Evolutionary conservation across 129 eudicot species (phyloP).

Genomic region (Artemisia argyi): DNA sequence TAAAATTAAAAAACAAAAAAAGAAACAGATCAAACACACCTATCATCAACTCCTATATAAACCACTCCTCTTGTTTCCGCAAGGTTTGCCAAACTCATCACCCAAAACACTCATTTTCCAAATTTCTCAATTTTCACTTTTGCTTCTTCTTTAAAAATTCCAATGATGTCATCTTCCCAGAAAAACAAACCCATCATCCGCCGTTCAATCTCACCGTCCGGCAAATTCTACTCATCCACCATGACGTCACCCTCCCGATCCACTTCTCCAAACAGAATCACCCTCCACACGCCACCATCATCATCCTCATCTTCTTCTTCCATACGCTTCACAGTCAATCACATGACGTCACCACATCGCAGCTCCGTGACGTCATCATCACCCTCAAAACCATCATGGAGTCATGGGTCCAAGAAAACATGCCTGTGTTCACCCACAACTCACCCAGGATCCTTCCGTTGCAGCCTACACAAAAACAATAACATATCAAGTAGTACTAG

Average conservation of each 20-base stretch:
- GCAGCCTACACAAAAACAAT: constrained; percentile 56
- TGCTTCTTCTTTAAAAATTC: no score
- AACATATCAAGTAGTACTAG: not conserved
- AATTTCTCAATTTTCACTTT: no score
- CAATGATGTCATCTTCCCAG: constrained; percentile 43
- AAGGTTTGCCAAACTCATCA: constrained; percentile 45
- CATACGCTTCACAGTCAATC: no score
- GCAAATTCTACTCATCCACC: constrained; percentile 57
- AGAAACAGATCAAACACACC: constrained; percentile 5
- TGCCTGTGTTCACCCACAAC: constrained; percentile 88
- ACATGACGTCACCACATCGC: constrained; percentile 42
- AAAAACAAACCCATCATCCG: constrained; percentile 29
- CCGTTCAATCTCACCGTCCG: constrained; percentile 48
- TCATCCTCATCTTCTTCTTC: no score
- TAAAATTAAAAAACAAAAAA: no score
- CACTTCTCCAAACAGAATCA: constrained; percentile 36
- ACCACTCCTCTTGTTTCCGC: constrained; percentile 9
- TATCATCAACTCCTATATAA: constrained; percentile 28
- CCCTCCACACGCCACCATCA: no score
- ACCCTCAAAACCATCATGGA: constrained; percentile 23
- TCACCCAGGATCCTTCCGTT: constrained; percentile 90
- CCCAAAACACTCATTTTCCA: constrained; percentile 17
- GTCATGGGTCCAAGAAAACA: constrained; percentile 57
- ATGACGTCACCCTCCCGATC: constrained; percentile 45
- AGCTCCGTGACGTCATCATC: constrained; percentile 28